phyloP scores from a whole-genome alignment of 768 basidiomycete species.

The Phylloporus sp. region DNA sequence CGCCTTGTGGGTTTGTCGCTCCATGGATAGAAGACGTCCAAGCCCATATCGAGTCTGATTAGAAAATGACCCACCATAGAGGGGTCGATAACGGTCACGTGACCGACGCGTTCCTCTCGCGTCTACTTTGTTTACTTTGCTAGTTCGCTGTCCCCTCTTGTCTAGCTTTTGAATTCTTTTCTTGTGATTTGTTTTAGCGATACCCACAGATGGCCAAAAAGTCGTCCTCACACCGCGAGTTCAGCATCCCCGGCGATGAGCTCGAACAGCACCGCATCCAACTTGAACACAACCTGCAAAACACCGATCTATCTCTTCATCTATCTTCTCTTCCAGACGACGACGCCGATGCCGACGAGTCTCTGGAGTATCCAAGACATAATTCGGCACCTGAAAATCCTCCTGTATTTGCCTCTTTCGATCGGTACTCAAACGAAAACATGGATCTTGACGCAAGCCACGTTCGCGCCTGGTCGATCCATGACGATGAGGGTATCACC shows the following conservation, averaged over 20 bases:
- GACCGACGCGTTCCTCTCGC: constrained; percentile 24
- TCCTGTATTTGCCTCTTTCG: constrained; percentile 59
- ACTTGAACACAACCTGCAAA: constrained; percentile 74
- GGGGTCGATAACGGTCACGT: constrained; percentile 21
- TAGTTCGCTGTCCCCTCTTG: constrained; percentile 5
- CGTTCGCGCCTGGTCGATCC: constrained; percentile 55
- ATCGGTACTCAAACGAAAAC: constrained; percentile 51
- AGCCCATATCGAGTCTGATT: background rate
- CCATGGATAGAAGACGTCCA: constrained; percentile 51
- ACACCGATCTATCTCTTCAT: constrained; percentile 68
- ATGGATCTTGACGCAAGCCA: constrained; percentile 52
- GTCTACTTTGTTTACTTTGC: constrained; percentile 20
- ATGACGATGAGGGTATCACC: constrained; percentile 63
- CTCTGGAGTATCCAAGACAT: constrained; percentile 72
- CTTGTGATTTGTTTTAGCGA: constrained; percentile 17
- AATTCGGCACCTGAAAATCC: constrained; percentile 55
- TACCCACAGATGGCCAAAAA: constrained; percentile 23
- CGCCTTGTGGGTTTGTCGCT: constrained; percentile 75
- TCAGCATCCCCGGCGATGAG: constrained; percentile 66
- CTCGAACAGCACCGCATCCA: constrained; percentile 73
- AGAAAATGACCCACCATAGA: constrained; percentile 8
- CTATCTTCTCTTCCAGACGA: constrained; percentile 52
- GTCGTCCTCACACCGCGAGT: constrained; percentile 33
- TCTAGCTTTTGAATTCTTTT: constrained; percentile 13
- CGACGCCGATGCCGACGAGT: constrained; percentile 41